These are phyloP conservation scores for Pseudocercospora macadamiae DNA, from an alignment of 2,329 filamentous ascomycete genomes.

Conservation along the genomic window DNA sequence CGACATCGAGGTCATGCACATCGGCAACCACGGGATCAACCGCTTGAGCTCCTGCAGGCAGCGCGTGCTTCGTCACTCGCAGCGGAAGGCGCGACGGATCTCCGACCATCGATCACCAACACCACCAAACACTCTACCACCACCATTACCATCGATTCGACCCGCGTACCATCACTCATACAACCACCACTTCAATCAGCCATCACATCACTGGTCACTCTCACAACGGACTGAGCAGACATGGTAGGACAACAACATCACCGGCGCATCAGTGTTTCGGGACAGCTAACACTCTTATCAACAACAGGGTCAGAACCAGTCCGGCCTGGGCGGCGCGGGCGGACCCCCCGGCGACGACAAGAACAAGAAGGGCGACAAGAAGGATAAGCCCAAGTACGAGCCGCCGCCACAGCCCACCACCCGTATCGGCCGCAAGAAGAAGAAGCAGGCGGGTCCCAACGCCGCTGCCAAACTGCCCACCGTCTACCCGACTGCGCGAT, in stretches of 20 bases:
- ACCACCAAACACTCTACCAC: background rate
- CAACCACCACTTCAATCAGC: background rate
- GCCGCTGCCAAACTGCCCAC: slow-evolving; percentile 93
- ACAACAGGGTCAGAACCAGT: slow-evolving; percentile 77
- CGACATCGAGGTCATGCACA: background rate
- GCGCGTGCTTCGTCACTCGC: slow-evolving; percentile 20
- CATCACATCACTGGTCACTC: background rate
- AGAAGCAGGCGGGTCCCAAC: slow-evolving; percentile 89
- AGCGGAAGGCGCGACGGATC: slow-evolving; percentile 4
- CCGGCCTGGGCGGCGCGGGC: slow-evolving; percentile 70
- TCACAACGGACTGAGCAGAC: background rate
- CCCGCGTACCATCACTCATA: background rate
- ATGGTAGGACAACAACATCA: slow-evolving; percentile 22
- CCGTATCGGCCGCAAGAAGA: slow-evolving; percentile 97
- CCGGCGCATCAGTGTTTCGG: slow-evolving; percentile 7
- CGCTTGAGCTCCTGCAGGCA: slow-evolving; percentile 11
- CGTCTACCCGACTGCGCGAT: slow-evolving; percentile 92
- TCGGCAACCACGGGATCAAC: background rate
- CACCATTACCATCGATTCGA: background rate
- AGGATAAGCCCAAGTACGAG: slow-evolving; percentile 99
- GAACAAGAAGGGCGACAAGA: slow-evolving; percentile 88
- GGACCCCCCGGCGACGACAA: slow-evolving; percentile 66
- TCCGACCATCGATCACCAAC: background rate
- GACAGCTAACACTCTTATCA: slow-evolving; percentile 8
- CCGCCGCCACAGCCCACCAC: slow-evolving; percentile 96